Base-by-base conservation (phyloP, 148 eudicot species). In the Silene latifolia region DNA sequence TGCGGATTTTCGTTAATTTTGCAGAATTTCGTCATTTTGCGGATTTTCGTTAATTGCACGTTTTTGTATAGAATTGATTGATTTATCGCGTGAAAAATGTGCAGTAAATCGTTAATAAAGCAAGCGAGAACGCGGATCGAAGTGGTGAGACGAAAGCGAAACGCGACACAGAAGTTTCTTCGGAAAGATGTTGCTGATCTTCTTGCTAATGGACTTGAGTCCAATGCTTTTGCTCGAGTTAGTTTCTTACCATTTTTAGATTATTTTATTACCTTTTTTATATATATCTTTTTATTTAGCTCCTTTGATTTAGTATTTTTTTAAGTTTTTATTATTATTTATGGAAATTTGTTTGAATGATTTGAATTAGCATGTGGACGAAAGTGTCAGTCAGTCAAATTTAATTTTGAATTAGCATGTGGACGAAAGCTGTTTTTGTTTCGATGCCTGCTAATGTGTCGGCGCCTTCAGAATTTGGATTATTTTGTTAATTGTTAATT, bases 151-250 rank as follows among this genome's bases (percentile, higher is more conserved):
- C 74, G 86, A 78, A 86, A 89, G 79, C 81, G 89, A 67, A 90
- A 81, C 81, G 97, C 98, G 62, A 93, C 92, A 71, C 89, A 88
- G 82, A 89, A 89, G 90, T 91, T 93, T 78, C 84, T 91, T 12
- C 89, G 88, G 73, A 89, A 92, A 47, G 96, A 91, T 82, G 86
- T 93, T 62, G 92, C 88, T 39, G 89, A 93, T 84, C 80, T 93
- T 46, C 94, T 93, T 17, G 82, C 89, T 58, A 82, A 86, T 80
- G 91, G 92, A 39, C 91, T 89, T 51, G 97, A 93, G 46, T 79
- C 78, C 62, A 88, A 91, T 77, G 97, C 98, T 66, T 87, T 71
- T 54, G 91, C 90, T 58, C 76, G 97, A 88, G 98, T 14, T 32
- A 1, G 63, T 20, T 53, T 23, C 8, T 39, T 32, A 47, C 18